Percentiles rank a stretch among this genome's conserved stretches.
These are phyloP conservation scores for Metschnikowia shivogae DNA, from an alignment of 805 yeast species.

Conservation along the genomic window DNA sequence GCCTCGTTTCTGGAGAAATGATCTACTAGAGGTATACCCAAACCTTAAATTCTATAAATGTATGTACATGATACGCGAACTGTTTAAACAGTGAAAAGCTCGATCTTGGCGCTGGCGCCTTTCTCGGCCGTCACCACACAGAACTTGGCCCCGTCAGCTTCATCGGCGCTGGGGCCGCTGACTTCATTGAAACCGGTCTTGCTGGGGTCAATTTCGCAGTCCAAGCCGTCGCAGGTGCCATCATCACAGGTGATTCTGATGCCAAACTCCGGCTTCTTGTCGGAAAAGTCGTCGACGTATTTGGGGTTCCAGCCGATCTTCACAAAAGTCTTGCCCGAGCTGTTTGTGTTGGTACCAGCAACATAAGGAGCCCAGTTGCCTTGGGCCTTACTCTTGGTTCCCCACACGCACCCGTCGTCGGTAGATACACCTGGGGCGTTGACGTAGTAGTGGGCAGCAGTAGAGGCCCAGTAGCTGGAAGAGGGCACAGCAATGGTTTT, in stretches of 20 bases:
- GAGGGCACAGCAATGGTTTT: constrained; percentile 78
- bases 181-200: constrained; percentile 55
- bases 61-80: not conserved
- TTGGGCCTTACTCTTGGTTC: constrained; percentile 56
- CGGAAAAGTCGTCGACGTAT: constrained; percentile 61
- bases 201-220: constrained; percentile 81
- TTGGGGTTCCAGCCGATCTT: constrained; percentile 92
- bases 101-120: constrained; percentile 47
- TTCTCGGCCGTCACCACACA: constrained; percentile 78
- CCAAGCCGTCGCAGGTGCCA: constrained; percentile 64
- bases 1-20: too few species aligned
- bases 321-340: constrained; percentile 63
- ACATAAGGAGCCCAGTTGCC: constrained; percentile 96
- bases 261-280: constrained; percentile 63
- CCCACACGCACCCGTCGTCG: constrained; percentile 83
- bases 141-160: constrained; percentile 59
- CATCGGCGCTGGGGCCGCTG: constrained; percentile 40
- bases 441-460: constrained; percentile 83
- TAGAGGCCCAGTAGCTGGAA: constrained; percentile 75
- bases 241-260: constrained; percentile 68
- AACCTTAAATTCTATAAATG: constrained; percentile 1
- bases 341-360: constrained; percentile 84
- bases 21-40: not conserved
- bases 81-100: not conserved
- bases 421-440: constrained; percentile 80